These are phyloP conservation scores for Neoascochyta sp. DNA, from an alignment of 2,329 filamentous ascomycete genomes.

Conservation along the genomic window DNA sequence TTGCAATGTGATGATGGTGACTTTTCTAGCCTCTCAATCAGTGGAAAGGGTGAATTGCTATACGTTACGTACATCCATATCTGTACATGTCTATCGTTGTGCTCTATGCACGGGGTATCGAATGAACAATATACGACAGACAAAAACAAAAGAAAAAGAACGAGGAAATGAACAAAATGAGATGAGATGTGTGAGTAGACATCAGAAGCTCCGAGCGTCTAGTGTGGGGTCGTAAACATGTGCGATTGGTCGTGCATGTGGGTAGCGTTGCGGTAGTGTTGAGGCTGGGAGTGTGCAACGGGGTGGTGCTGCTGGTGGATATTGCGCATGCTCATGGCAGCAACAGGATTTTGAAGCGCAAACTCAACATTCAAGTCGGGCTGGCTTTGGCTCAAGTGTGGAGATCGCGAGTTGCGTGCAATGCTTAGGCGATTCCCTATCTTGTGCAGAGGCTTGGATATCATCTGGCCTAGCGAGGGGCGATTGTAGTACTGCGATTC, in stretches of 20 bases:
- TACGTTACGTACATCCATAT: too few relatives aligned
- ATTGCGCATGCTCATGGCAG: constrained; percentile 20
- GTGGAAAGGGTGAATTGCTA: too few relatives aligned
- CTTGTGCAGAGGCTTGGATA: constrained; percentile 33
- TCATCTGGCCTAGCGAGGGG: constrained; percentile 33
- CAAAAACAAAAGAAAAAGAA: constrained; percentile 8
- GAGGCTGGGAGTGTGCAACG: constrained; percentile 5
- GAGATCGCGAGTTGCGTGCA: constrained; percentile 23
- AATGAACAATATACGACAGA: constrained; percentile 10
- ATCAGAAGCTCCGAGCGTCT: too few relatives aligned
- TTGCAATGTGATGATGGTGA: too few relatives aligned
- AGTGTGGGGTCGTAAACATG: constrained; percentile 16
- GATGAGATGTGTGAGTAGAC: too few relatives aligned
- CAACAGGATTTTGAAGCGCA: constrained; percentile 15
- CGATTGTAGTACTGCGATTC: constrained; percentile 37
- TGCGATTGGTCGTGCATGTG: constrained; percentile 24
- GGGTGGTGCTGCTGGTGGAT: constrained; percentile 7
- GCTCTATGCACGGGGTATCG: constrained; percentile 19
- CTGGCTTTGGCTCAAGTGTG: constrained; percentile 17
- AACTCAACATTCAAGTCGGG: constrained; percentile 25
- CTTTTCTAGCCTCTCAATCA: too few relatives aligned
- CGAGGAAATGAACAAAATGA: constrained; percentile 9
- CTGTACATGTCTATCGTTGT: constrained; percentile 16
- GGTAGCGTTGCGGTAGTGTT: constrained; percentile 15
- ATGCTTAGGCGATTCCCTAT: constrained; percentile 27